Evolutionary conservation across 257 asterid species (phyloP), one percentile per base, ranked within the genome.

Genomic region (Rhazya stricta): DNA sequence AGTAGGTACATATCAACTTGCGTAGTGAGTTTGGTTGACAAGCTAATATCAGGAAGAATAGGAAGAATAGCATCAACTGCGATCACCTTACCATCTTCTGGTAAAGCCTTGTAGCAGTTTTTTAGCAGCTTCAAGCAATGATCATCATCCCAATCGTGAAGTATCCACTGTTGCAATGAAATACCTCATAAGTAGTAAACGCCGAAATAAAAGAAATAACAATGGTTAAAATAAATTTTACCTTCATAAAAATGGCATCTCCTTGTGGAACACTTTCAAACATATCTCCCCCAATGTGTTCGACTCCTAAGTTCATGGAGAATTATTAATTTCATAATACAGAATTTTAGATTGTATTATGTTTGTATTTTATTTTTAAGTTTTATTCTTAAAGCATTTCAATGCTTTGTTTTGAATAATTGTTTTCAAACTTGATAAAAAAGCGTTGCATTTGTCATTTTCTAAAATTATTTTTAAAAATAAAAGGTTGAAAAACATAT

Each of bases 281-380:
- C 88, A 87, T 87, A 18, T 87, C 89, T 50, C 89, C 89, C 0
- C 84, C 77, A 51, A 85, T 71, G 41, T 87, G 85, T 39, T 83
- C 79, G 53, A 87, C 79, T 36, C 89, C 88, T 87, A 51, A 79
- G 77, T 15, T 46, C 51, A 11, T n/a, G n/a, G 51, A 1, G 16
- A 2, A 46, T 46, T 46, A 46, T 42, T 42, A 8, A 42, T 42
- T n/a, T n/a, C n/a, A n/a, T 5, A 42, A 81, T 42, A 2, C 4
- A 42, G n/a, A n/a, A n/a, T n/a, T n/a, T n/a, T n/a, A n/a, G n/a
- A n/a, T n/a, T n/a, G n/a, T n/a, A n/a, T n/a, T n/a, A n/a, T n/a
- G n/a, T n/a, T n/a, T n/a, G n/a, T n/a, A n/a, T n/a, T n/a, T n/a
- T n/a, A n/a, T n/a, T n/a, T n/a, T 4, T 42, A 42, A 42, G n/a